Percentiles rank a stretch among this genome's conserved stretches.
phyloP scores from a whole-genome alignment of 139 green algal species.

The Coccomyxa sp. region DNA sequence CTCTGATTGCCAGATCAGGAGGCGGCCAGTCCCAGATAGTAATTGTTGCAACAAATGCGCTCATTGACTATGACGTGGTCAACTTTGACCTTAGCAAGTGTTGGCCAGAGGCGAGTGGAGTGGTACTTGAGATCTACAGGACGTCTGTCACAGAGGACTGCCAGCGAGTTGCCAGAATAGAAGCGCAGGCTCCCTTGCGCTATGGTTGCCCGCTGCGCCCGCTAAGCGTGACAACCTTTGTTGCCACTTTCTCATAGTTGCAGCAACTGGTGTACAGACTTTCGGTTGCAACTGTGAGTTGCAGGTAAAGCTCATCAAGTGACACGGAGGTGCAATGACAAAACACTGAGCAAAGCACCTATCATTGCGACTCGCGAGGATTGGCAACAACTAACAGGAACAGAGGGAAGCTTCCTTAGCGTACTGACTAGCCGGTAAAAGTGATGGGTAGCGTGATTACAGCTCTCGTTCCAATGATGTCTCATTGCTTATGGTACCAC shows the following conservation, averaged over 20 bases:
- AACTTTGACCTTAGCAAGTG: neutral
- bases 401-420: too few species aligned
- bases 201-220: neutral
- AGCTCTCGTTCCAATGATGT: too few species aligned
- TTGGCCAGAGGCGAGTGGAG: neutral
- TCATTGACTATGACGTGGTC: neutral
- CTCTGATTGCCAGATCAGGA: neutral
- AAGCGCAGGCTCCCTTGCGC: neutral
- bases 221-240: neutral
- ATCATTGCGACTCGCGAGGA: too few species aligned
- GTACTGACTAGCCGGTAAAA: too few species aligned
- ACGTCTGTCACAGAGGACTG: conserved; percentile 1
- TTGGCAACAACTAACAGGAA: too few species aligned
- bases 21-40: neutral
- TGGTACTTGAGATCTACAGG: neutral
- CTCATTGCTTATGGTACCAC: too few species aligned
- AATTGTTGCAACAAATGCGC: neutral
- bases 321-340: neutral
- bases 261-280: neutral
- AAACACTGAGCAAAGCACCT: too few species aligned
- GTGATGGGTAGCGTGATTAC: too few species aligned
- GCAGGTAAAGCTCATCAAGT: neutral
- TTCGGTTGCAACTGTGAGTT: too few species aligned
- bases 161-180: neutral
- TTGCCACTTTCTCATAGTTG: neutral